Base-by-base conservation (phyloP, 306 rosid species). In the Lagenaria siceraria region DNA sequence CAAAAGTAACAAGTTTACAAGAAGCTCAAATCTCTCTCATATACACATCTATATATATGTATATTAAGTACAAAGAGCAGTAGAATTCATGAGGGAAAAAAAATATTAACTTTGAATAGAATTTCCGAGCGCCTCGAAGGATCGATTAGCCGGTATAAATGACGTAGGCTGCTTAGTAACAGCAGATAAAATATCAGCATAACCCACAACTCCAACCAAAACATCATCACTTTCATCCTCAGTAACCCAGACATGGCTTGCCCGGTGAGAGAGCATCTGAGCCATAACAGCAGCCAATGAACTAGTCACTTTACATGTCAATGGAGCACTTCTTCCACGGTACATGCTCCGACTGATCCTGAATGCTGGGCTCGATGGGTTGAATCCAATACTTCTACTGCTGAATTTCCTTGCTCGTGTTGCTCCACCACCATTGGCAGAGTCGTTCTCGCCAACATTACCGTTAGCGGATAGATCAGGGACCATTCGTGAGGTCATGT, bases 201-300 rank as follows among this genome's bases (percentile, higher is more conserved):
- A 92, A 49, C 97, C 96, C 69, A 96, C 88, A 35, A 96, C 92
- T 19, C 99, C 99, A 42, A 96, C 97, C 33, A 95, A 66, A 71
- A 90, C 74, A 46, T 95, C 97, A 0, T 95, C 97, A 29, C 80
- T 81, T 27, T 89, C 95, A 62, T 90, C 91, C 79, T 92, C 92
- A 0, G 91, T 87, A 76, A 92, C 97, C 97, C 99, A 95, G 17
- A 95, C 93, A 78, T 90, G 98, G 78, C 96, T 89, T 62, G 93
- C 98, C 73, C 97, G 83, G 78, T 95, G 98, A 11, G 99, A 96
- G 73, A 96, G 87, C 98, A 96, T 89, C 87, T 96, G 99, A 80
- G 99, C 99, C 98, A 96, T 83, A n/a, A 92, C 99, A 13, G 99
- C 93, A 21, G 99, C 98, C 86, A 96, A 79, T 68, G 99, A 96